Base-by-base conservation (phyloP, 129 eudicot genomes). In the Apium graveolens region DNA sequence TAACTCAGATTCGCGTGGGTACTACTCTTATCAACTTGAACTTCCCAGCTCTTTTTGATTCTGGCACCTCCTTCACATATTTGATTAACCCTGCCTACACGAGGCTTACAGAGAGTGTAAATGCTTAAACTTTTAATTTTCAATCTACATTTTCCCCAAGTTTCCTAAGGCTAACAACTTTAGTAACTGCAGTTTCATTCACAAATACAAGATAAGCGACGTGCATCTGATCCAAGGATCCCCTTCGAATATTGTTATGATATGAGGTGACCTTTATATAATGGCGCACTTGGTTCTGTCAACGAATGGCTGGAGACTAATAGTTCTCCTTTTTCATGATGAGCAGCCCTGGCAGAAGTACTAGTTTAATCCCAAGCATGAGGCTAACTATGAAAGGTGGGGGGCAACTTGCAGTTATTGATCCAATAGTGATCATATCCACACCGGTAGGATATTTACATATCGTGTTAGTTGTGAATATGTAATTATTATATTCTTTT, bases 51-150 rank as follows among this genome's bases (percentile, higher is more conserved):
- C 98, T 94, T 80, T 90, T 94, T 71, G 98, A 94, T 82, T 91
- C 98, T 75, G 98, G 97, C 42, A 91, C 97, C 81, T 89, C 98
- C 62, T 93, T 91, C 79, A 91, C 98, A 32, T 89, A 91, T 84
- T 89, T 94, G 68, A 86, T 80, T 31, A 90, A 87, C 42, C 96
- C 97, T 16, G 81, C 81, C 75, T 94, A 90, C 82, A 78, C 86
- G 41, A 90, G 81, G 83, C 84, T 94, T 53, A 75, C 90, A 79
- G 85, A 92, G 70, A 89, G 86, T 87, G 97, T 94, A 86, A 87
- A 85, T 63, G 74, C 60, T 39, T 8, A 53, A 39, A 34, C 34
- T 46, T 65, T 13, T 31, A 42, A 75, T 32, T 11, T 42, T 45
- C 35, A 20, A 11, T 53, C 46, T 42, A 10, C 49, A 12, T 38